phyloP scores from a whole-genome alignment of 768 basidiomycete genomes.

The Agrocybe chaxingu region DNA sequence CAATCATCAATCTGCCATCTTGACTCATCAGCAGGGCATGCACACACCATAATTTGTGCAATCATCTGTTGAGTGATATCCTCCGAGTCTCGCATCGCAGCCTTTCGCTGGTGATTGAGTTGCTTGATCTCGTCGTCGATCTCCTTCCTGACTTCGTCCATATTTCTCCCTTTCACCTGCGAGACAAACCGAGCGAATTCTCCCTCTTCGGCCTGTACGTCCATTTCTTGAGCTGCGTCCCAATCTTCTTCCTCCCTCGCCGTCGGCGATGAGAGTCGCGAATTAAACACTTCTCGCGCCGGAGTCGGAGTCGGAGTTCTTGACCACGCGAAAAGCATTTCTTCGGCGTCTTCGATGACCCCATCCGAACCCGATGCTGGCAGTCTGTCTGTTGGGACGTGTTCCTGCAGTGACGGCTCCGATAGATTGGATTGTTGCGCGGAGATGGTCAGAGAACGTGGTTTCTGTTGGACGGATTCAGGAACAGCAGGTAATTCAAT shows the following conservation, averaged over 20 bases:
- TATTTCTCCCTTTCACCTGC: conserved; percentile 82
- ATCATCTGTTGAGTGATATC: conserved; percentile 96
- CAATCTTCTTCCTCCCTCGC: conserved; percentile 37
- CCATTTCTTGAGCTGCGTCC: conserved; percentile 88
- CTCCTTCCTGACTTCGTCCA: conserved; percentile 79
- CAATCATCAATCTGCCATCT: background rate
- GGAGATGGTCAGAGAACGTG: background rate
- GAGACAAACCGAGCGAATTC: conserved; percentile 94
- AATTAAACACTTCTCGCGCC: background rate
- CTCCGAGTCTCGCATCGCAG: conserved; percentile 90
- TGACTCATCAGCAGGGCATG: background rate
- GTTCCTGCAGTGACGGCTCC: background rate
- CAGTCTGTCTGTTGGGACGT: background rate
- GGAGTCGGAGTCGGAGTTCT: conserved; percentile 24
- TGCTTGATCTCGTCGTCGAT: conserved; percentile 88
- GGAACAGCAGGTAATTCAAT: background rate
- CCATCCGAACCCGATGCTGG: too few species aligned
- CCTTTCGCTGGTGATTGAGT: conserved; percentile 80
- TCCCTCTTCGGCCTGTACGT: conserved; percentile 71
- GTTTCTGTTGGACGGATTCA: background rate
- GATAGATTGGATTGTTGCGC: background rate
- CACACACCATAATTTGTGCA: conserved; percentile 68
- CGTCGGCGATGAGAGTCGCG: conserved; percentile 21
- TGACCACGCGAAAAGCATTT: conserved; percentile 22
- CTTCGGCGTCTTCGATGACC: conserved; percentile 2